A percentile compares a stretch with the other conserved stretches of the same genome.
phyloP scores from a whole-genome alignment of 192 early-diverging fungal genomes.

The Piromyces finnis region DNA sequence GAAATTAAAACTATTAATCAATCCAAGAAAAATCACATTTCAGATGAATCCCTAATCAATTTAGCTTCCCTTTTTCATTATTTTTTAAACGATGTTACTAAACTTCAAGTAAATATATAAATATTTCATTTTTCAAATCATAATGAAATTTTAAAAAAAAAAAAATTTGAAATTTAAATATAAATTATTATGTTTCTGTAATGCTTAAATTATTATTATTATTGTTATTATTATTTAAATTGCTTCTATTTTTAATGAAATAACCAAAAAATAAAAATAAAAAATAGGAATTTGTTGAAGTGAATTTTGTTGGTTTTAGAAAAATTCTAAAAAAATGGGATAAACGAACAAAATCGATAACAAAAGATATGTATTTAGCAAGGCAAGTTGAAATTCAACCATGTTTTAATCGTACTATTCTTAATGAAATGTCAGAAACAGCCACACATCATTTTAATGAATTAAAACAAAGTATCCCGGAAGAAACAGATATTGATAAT shows the following conservation, averaged over 20 bases:
- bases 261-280: not conserved
- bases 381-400: slow-evolving; percentile 96
- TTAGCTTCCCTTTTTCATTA: not conserved
- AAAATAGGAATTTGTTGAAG: slow-evolving; percentile 79
- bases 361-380: slow-evolving; percentile 92
- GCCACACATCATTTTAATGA: slow-evolving; percentile 60
- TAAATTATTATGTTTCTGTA: no score
- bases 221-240: no score
- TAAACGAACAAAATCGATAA: slow-evolving; percentile 91
- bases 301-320: slow-evolving; percentile 88
- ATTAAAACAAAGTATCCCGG: slow-evolving; percentile 19
- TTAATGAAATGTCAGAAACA: slow-evolving; percentile 76
- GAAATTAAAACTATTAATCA: not conserved
- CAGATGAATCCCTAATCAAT: not conserved
- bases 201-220: not conserved
- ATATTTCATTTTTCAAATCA: no score
- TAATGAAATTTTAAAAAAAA: no score
- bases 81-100: slow-evolving; percentile 61
- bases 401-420: slow-evolving; percentile 84
- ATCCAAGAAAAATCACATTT: not conserved
- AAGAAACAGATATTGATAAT: not conserved
- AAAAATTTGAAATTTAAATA: no score
- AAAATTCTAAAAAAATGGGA: slow-evolving; percentile 99
- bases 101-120: slow-evolving; percentile 57
- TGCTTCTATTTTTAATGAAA: no score